These are phyloP conservation scores for Malbranchea zuffiana DNA, from an alignment of 2,329 filamentous ascomycete genomes.

Conservation along the genomic window DNA sequence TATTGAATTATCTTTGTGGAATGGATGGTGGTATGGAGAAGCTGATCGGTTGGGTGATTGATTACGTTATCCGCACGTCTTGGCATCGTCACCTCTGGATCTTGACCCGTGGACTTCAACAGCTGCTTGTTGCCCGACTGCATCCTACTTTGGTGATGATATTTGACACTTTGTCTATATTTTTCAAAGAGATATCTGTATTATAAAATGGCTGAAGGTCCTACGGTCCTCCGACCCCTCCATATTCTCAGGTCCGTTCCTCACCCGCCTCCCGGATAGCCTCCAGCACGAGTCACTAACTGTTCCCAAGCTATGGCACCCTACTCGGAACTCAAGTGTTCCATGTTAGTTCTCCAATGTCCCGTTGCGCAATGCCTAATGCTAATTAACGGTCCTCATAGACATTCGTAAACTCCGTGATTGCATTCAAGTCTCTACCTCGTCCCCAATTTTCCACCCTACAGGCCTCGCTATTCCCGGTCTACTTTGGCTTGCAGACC, in stretches of 20 bases:
- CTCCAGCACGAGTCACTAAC: not conserved
- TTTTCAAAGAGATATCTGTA: not conserved
- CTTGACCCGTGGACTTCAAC: too few relatives aligned
- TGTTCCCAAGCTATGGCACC: constrained; percentile 63
- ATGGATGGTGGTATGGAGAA: not conserved
- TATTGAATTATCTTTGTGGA: too few relatives aligned
- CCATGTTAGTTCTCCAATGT: constrained; percentile 46
- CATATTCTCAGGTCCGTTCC: constrained; percentile 16
- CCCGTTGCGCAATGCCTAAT: not conserved
- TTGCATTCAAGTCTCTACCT: constrained; percentile 66
- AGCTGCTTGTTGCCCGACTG: too few relatives aligned
- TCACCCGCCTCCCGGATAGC: not conserved
- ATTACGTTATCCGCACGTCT: not conserved
- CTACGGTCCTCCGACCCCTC: constrained; percentile 12
- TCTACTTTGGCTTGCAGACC: constrained; percentile 81
- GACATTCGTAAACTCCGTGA: constrained; percentile 63
- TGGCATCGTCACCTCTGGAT: constrained; percentile 1
- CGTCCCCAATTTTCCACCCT: constrained; percentile 70
- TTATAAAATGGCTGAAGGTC: constrained; percentile 8
- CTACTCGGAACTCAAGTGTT: constrained; percentile 79
- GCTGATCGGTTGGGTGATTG: too few relatives aligned
- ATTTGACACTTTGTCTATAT: too few relatives aligned
- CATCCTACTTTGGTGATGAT: too few relatives aligned
- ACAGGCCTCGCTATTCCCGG: constrained; percentile 64
- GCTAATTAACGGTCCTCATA: constrained; percentile 23